Base-by-base conservation (phyloP, 2,329 filamentous ascomycete species). In the Purpureocillium lavendulum region DNA sequence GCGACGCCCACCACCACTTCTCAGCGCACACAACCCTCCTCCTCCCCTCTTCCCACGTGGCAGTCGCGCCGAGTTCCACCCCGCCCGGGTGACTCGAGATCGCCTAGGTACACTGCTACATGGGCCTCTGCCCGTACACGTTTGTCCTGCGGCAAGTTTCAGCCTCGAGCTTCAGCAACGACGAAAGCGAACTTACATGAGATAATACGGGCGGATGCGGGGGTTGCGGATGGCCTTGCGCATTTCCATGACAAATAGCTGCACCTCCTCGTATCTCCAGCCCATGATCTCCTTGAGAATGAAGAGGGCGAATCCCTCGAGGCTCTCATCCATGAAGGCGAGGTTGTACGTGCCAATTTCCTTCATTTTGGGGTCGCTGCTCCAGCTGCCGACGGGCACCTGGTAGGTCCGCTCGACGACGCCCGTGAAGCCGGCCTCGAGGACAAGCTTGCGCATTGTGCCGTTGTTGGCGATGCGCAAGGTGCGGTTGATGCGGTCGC, bases 231-330 rank as follows among this genome's bases (percentile, higher is more conserved):
- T 42, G 2, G 44, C 46, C 36, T 37, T 45, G 24, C 54, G 46
- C 47, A 55, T 57, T 24, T 51, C 44, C 13, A 46, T 42, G 2
- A 54, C 41, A 8, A 57, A 52, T 0, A 47, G 33, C 36, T 52
- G 48, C 3, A 53, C 46, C 16, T 51, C 44, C 2, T 39, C 40
- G 16, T 50, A 46, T 13, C 49, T 46, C 54, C 51, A 55, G 13
- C 48, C 46, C 46, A 58, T 47, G 8, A 60, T 42, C 32, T 54
- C 49, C 11, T 44, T 52, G 12, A 58, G 41, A 41, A 58, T 36
- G 28, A 50, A 56, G 15, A 53, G 40, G 3, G 48, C 54, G 28
- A 57, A 51, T 0, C 54, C 55, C 35, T 56, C 54, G 7, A 57
- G 33, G 30, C 54, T 55, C 30, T 52, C 40, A 4, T 54, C 52